phyloP scores from a whole-genome alignment of 2,329 filamentous ascomycete species.

The Microcyclospora pomicola region DNA sequence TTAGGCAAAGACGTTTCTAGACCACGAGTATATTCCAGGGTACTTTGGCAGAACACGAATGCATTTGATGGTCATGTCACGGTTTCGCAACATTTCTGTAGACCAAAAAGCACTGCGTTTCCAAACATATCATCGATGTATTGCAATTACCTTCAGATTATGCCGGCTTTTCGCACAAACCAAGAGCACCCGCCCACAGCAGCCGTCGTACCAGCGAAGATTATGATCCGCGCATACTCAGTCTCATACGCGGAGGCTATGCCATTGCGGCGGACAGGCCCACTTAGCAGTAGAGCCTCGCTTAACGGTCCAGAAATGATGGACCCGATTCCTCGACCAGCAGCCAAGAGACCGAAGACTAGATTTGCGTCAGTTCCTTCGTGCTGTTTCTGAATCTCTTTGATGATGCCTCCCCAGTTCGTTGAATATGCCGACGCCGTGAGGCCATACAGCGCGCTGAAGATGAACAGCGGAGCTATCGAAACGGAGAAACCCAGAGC shows the following conservation, averaged over 20 bases:
- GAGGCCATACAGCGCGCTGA: conserved; percentile 30
- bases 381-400: conserved; percentile 9
- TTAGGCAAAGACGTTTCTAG: too few relatives aligned
- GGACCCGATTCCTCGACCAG: conserved; percentile 38
- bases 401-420: conserved; percentile 20
- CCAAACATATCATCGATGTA: too few relatives aligned
- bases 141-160: neutral
- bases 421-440: conserved; percentile 28
- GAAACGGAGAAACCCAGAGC: conserved; percentile 34
- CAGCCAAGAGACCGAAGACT: conserved; percentile 35
- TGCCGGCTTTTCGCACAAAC: neutral
- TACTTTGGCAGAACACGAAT: too few relatives aligned
- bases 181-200: conserved; percentile 1
- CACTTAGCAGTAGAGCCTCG: conserved; percentile 27
- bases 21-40: too few relatives aligned
- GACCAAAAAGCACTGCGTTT: too few relatives aligned
- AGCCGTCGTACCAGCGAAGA: conserved; percentile 23
- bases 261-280: conserved; percentile 22
- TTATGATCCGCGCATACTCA: conserved; percentile 28
- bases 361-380: conserved; percentile 30
- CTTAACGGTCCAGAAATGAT: conserved; percentile 39
- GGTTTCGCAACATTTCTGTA: too few relatives aligned
- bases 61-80: too few relatives aligned
- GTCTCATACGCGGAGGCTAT: conserved; percentile 27
- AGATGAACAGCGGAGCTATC: conserved; percentile 28